Percentiles rank a stretch among this genome's conserved stretches.
Conservation (phyloP, 2,329 filamentous ascomycete species). For the Arthrobotrys sinensis region DNA sequence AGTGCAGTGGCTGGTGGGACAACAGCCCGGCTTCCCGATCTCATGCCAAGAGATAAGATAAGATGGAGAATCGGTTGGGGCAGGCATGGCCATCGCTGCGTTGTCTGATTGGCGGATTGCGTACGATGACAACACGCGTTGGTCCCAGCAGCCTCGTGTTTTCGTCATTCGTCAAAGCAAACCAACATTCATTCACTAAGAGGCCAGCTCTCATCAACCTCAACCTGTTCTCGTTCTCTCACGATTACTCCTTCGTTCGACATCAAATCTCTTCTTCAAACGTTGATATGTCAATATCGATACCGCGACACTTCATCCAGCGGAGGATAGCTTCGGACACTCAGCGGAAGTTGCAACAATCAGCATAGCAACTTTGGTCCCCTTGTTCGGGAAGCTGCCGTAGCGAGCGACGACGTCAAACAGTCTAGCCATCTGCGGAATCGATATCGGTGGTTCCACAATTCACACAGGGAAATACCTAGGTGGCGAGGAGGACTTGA, state of each 20-base stretch:
- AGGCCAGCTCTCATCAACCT: constrained; percentile 38
- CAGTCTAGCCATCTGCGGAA: constrained; percentile 26
- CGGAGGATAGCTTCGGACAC: constrained; percentile 39
- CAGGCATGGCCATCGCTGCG: background rate
- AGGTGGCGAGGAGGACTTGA: constrained; percentile 9
- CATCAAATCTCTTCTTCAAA: constrained; percentile 16
- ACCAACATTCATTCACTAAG: constrained; percentile 30
- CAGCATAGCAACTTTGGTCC: constrained; percentile 25
- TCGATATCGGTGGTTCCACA: constrained; percentile 37
- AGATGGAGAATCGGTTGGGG: constrained; percentile 38
- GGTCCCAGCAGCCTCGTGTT: constrained; percentile 53
- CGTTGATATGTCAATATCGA: constrained; percentile 48
- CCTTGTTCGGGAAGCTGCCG: constrained; percentile 47
- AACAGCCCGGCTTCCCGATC: background rate
- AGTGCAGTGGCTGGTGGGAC: too few relatives aligned
- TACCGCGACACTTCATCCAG: constrained; percentile 14
- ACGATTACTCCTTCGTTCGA: background rate
- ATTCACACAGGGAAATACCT: constrained; percentile 26
- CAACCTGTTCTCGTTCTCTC: background rate
- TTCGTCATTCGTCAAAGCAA: constrained; percentile 53
- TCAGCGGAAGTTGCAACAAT: constrained; percentile 28
- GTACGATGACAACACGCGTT: constrained; percentile 47
- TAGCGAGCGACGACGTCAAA: constrained; percentile 20
- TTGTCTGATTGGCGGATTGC: constrained; percentile 39
- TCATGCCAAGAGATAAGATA: constrained; percentile 40